Conservation (phyloP, 306 rosid species). For the Hippophae tibetana region DNA sequence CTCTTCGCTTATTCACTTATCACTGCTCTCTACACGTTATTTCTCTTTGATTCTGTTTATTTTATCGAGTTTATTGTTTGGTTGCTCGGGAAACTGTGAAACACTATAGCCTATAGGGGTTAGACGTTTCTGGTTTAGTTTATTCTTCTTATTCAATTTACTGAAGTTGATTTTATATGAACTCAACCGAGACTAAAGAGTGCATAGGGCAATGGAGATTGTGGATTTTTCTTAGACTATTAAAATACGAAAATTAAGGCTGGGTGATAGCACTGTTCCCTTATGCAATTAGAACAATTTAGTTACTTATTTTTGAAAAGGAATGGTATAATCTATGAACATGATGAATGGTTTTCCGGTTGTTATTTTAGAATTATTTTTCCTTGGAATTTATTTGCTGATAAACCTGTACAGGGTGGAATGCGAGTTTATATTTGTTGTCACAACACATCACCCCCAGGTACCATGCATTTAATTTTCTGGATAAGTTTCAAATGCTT, state of each 20-base stretch:
- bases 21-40: no score
- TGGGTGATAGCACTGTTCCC: no score
- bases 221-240: no score
- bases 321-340: no score
- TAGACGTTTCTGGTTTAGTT: neutral
- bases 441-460: conserved; percentile 74
- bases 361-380: neutral
- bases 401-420: conserved; percentile 49
- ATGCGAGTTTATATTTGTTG: conserved; percentile 67
- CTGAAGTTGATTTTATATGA: neutral
- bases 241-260: no score
- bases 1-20: neutral
- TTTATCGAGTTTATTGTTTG: conserved; percentile 4
- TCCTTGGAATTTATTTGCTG: neutral
- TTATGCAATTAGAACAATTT: no score
- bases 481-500: no score
- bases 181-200: neutral
- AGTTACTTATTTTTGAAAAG: no score
- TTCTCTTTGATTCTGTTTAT: neutral
- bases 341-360: no score
- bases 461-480: conserved; percentile 16
- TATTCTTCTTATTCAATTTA: neutral
- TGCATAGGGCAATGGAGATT: no score
- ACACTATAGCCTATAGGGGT: neutral
- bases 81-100: neutral